Conservation (phyloP, 257 asterid species). For the Ophiorrhiza pumila region DNA sequence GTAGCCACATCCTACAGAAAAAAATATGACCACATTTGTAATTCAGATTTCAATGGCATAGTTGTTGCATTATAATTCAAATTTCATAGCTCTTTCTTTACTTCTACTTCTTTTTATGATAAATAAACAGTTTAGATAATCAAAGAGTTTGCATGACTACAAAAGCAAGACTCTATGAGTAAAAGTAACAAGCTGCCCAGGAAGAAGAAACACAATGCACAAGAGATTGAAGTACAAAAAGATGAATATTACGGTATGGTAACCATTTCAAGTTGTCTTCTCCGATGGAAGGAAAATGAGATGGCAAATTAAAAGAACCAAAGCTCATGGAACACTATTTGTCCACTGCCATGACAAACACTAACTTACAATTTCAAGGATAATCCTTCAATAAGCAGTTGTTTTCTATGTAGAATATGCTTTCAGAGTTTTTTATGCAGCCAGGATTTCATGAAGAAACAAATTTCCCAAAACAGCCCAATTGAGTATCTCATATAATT, state of each 20-base stretch:
- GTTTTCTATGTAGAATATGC: background rate
- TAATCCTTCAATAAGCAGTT: background rate
- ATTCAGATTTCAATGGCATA: background rate
- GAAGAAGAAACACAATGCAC: background rate
- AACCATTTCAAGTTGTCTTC: background rate
- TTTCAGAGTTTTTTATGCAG: background rate
- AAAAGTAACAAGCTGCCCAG: background rate
- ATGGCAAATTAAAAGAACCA: background rate
- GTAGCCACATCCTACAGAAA: conserved; percentile 59
- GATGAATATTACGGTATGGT: too few species aligned
- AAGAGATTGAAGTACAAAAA: background rate
- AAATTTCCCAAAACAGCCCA: background rate
- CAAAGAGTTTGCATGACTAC: background rate
- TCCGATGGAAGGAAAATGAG: background rate
- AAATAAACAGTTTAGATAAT: background rate
- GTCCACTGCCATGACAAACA: background rate
- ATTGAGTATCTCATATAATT: conserved; percentile 6
- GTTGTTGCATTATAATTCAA: background rate
- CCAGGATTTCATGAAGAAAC: conserved; percentile 14
- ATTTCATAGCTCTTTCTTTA: background rate
- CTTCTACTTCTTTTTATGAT: conserved; percentile 2
- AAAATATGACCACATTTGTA: conserved; percentile 8
- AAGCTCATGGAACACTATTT: background rate
- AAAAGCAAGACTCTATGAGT: background rate
- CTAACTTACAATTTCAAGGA: background rate